phyloP scores from a whole-genome alignment of 140 eudicot species.

The Stevia rebaudiana region DNA sequence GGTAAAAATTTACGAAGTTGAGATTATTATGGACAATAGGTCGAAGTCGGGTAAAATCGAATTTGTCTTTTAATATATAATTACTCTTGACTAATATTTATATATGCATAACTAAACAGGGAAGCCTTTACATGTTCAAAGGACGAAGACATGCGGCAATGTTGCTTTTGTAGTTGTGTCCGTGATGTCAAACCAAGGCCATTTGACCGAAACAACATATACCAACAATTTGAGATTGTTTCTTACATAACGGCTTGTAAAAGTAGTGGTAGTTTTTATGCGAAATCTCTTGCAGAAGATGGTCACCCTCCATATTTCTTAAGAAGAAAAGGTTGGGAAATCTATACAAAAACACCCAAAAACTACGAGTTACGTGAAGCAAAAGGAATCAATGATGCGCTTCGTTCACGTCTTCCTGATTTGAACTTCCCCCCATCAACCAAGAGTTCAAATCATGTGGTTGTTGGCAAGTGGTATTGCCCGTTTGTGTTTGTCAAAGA shows the following conservation, averaged over 20 bases:
- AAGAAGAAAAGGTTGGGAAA: conserved; percentile 47
- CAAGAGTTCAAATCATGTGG: conserved; percentile 26
- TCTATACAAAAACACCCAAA: conserved; percentile 40
- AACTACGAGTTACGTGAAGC: conserved; percentile 44
- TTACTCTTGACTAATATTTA: not conserved
- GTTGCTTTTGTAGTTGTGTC: conserved; percentile 45
- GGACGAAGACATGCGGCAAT: conserved; percentile 56
- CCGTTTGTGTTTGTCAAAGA: conserved; percentile 72
- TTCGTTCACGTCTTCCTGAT: conserved; percentile 57
- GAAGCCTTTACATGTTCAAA: conserved; percentile 60
- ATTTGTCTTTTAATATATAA: too few relatives aligned
- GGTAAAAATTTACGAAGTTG: too few relatives aligned
- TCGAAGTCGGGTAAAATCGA: too few relatives aligned
- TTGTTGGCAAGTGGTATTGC: conserved; percentile 67
- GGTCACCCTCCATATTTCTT: conserved; percentile 55
- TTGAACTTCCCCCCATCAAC: conserved; percentile 23
- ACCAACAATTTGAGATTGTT: conserved; percentile 63
- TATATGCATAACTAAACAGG: conserved; percentile 23
- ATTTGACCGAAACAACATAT: conserved; percentile 38
- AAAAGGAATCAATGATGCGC: conserved; percentile 36
- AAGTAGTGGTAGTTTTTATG: conserved; percentile 28
- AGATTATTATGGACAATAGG: too few relatives aligned
- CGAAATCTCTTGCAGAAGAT: conserved; percentile 46
- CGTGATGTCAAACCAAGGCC: conserved; percentile 56
- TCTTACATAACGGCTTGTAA: not conserved